Percentiles rank a stretch among this genome's conserved stretches.
Evolutionary conservation across 2,329 filamentous ascomycete species (phyloP).

Genomic region (Alternaria metachromatica): DNA sequence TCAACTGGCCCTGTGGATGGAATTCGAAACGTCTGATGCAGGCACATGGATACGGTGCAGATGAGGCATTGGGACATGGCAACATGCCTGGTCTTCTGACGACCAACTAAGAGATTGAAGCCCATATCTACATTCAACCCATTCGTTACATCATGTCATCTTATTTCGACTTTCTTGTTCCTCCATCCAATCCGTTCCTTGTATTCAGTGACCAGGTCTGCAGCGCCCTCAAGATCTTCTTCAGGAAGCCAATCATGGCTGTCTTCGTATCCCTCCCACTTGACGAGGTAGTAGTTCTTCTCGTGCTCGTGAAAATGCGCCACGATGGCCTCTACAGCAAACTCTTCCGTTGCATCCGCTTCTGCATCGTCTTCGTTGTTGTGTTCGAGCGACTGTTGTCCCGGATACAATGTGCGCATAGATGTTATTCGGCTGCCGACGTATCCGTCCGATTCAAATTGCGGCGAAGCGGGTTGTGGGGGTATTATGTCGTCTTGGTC

Average conservation of each 20-base stretch:
- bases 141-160: neutral
- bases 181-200: constrained; percentile 17
- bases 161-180: constrained; percentile 6
- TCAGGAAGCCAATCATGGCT: constrained; percentile 40
- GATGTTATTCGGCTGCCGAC: neutral
- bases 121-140: neutral
- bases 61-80: neutral
- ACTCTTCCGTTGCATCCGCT: constrained; percentile 29
- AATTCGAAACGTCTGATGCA: neutral
- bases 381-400: neutral
- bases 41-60: neutral
- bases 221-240: constrained; percentile 34
- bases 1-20: neutral
- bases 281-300: constrained; percentile 40
- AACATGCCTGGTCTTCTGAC: neutral
- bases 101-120: neutral
- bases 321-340: constrained; percentile 38
- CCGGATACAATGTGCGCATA: neutral
- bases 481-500: constrained; percentile 6
- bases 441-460: too few species aligned
- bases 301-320: constrained; percentile 30
- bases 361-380: constrained; percentile 1
- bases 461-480: neutral
- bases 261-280: constrained; percentile 44
- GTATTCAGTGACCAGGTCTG: constrained; percentile 36